Evolutionary conservation across 495 filamentous ascomycete genomes (phyloP), one percentile per base, ranked within the genome.

Genomic region (Lophiotrema nucula): DNA sequence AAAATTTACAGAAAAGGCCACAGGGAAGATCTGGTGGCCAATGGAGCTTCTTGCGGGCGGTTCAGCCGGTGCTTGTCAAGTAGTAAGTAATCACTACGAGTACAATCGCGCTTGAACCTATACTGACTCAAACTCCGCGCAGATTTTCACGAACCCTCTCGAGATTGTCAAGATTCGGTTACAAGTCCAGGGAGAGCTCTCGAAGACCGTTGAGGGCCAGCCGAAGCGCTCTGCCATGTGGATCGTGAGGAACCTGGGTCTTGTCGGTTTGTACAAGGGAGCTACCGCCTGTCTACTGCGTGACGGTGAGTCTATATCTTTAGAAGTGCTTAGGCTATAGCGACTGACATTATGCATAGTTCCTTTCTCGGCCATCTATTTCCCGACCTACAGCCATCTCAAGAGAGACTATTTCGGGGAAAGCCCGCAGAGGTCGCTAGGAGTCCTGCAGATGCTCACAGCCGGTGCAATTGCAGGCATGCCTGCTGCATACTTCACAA

Each of bases 111-210:
- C 52, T 50, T 28, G n/a, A 37, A 19, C 24, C n/a, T 24, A 37
- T 41, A 35, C 38, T 31, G 3, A 23, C n/a, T 31, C 13, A 52
- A 47, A 49, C 49, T 22, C 26, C 21, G 31, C 38, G 2, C 66
- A 95, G 89, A 82, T 96, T 57, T 96, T 96, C 74, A 95, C 92
- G 65, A 98, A 97, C 72, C 93, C 93, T 33, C 82, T 98, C 11
- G 93, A 98, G 73, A 98, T 98, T 67, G 93, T 98, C 71, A 98
- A 98, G 79, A 98, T 98, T 64, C 88, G 93, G 64, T 83, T 98
- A 41, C 93, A 98, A 73, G 90, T 97, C 8, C 93, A 98, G 77
- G 93, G 93, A 58, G 93, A 98, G 72, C 84, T 97, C 25, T 84
- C 90, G 48, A 97, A 95, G 76, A 88, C 77, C 24, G 85, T 92